Percentiles rank a stretch among this genome's conserved stretches.
Conservation (phyloP, 2,329 filamentous ascomycete genomes). For the Ophiostoma perfectum region DNA sequence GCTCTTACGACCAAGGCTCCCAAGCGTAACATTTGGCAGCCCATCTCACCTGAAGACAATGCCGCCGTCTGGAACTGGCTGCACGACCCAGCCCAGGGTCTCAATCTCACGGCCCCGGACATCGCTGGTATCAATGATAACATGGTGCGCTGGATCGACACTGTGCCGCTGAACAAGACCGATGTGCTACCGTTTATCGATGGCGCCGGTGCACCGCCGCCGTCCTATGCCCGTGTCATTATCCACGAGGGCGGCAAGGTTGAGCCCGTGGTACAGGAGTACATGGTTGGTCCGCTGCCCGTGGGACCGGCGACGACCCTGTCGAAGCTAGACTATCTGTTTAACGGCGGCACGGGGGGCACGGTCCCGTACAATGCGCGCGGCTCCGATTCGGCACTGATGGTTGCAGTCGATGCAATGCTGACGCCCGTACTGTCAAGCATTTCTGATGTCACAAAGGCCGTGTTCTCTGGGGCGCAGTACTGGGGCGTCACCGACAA, state of each 20-base stretch:
- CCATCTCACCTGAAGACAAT: conserved; percentile 40
- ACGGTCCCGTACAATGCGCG: conserved; percentile 36
- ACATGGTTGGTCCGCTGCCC: conserved; percentile 46
- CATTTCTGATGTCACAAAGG: conserved; percentile 40
- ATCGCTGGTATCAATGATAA: conserved; percentile 41
- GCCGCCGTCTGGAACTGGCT: conserved; percentile 41
- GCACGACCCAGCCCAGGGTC: conserved; percentile 36
- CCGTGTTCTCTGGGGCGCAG: conserved; percentile 34
- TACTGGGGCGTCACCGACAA: conserved; percentile 34
- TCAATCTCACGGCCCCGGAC: conserved; percentile 42
- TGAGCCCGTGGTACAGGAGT: conserved; percentile 43
- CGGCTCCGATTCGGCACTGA: conserved; percentile 33
- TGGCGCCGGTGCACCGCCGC: conserved; percentile 33
- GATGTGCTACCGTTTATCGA: conserved; percentile 42
- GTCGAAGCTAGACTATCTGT: conserved; percentile 39
- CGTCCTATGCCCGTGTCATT: conserved; percentile 43
- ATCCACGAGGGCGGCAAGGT: conserved; percentile 41
- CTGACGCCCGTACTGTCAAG: conserved; percentile 34
- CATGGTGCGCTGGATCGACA: conserved; percentile 43
- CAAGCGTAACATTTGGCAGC: conserved; percentile 39
- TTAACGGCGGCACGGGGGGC: conserved; percentile 40
- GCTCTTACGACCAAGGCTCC: conserved; percentile 31
- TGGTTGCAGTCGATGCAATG: conserved; percentile 34
- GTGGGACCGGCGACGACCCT: conserved; percentile 36
- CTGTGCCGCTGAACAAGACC: conserved; percentile 45